Evolutionary conservation across 129 eudicot species (phyloP), one percentile per base, ranked within the genome.

Genomic region (Scalesia atractyloides): DNA sequence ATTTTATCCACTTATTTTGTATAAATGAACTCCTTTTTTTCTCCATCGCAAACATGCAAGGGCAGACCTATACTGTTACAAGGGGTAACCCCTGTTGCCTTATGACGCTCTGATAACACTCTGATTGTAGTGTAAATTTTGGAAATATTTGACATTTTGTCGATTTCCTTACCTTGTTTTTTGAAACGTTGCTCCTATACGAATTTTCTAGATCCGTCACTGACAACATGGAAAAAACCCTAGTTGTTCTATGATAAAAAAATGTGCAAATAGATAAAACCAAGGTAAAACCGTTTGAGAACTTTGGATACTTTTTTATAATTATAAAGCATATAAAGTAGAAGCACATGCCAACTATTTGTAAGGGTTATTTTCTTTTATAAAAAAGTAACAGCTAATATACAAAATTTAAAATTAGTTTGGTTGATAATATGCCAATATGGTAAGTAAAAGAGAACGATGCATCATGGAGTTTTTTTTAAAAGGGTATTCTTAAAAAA

Each of bases 211-310:
- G n/a, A n/a, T n/a, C n/a, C n/a, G n/a, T n/a, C n/a, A n/a, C n/a
- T n/a, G n/a, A n/a, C n/a, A n/a, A n/a, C n/a, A n/a, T n/a, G n/a
- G n/a, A n/a, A n/a, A n/a, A n/a, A n/a, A n/a, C n/a, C n/a, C n/a
- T n/a, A n/a, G n/a, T n/a, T 67, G 68, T 68, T 68, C 80, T 44
- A 43, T n/a, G n/a, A 33, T 16, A 63, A 68, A 33, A 76, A 58
- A 57, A 58, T 58, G 62, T 46, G 68, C 60, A 68, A 57, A 76
- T 18, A 58, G 74, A 76, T 61, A 67, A 54, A 58, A 72, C 33
- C 53, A 22, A 36, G 70, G 64, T 75, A 76, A 57, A 19, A 13
- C 16, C 15, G 50, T 49, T 10, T 33, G 64, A 1, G 34, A 68
- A 59, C 24, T 30, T 57, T 57, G 50, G 73, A 75, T 30, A 22